Evolutionary conservation across 2,329 filamentous ascomycete species (phyloP).

Genomic region (Moelleriella libera): DNA sequence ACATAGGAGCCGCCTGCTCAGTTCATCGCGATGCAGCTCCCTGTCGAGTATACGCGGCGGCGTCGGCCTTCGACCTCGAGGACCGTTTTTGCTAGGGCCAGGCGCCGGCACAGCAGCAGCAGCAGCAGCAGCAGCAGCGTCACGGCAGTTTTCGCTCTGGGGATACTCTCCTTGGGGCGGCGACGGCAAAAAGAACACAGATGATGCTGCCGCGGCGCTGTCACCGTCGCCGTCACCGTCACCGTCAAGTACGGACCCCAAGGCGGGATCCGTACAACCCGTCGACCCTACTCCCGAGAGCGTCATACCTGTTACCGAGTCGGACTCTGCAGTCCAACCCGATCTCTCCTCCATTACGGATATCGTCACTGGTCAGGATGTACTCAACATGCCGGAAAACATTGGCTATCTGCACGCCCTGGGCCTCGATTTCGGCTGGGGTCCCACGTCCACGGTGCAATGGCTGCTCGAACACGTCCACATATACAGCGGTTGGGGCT

Average conservation of each 20-base stretch:
- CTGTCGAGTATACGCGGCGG: neutral
- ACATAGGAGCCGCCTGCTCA: neutral
- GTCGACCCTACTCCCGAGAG: conserved; percentile 6
- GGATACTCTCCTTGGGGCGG: conserved; percentile 4
- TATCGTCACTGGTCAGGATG: conserved; percentile 23
- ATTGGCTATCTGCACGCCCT: conserved; percentile 73
- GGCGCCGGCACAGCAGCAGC: too few relatives aligned
- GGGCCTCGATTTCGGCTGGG: conserved; percentile 79
- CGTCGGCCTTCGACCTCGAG: too few relatives aligned
- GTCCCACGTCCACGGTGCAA: conserved; percentile 60
- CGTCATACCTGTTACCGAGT: conserved; percentile 5
- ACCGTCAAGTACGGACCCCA: conserved; percentile 2
- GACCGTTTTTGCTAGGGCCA: too few relatives aligned
- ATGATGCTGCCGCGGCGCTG: neutral
- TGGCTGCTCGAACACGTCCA: conserved; percentile 73
- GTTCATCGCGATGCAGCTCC: neutral
- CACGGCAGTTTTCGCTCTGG: conserved; percentile 20
- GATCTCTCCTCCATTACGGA: conserved; percentile 19
- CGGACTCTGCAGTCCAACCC: conserved; percentile 13
- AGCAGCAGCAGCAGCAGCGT: conserved; percentile 7
- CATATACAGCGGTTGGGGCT: conserved; percentile 59
- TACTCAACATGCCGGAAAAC: conserved; percentile 52
- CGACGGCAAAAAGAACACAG: conserved; percentile 14
- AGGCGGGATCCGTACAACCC: conserved; percentile 3
- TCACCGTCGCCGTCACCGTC: too few relatives aligned